Base-by-base conservation (phyloP, 768 basidiomycete species). In the Leccinum barrowsii region DNA sequence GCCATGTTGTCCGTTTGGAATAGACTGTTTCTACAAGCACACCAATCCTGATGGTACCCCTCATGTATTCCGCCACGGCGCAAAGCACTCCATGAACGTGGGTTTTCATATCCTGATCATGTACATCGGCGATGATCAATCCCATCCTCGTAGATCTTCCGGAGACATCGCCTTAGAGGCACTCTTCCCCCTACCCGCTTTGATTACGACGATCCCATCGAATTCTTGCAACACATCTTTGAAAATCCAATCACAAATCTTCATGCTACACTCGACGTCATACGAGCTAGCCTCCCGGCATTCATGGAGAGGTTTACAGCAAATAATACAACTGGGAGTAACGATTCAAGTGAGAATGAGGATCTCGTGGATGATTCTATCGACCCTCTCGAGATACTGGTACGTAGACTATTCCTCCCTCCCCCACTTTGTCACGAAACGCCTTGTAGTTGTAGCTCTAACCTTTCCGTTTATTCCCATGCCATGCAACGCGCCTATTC, bases 1-100 rank as follows among this genome's bases (percentile, higher is more conserved):
- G 50, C 85, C 85, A 1, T 80, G 80, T 54, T 93, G 90, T 71
- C 90, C 89, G 1, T 93, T 89, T 63, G 90, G 90, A 46, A 77
- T 77, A 50, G 90, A 92, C 58, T 93, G 90, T 68, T 90, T 93
- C 69, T 93, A 91, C 67, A 80, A 83, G 63, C 90, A 93, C 66
- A 63, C 74, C 51, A 85, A 86, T 24, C 72, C 75, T 0, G 90
- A 92, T 62, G 90, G 90, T 11, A 82, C 87, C 8, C 76, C 77
- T 0, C 77, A 83, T 61, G 63, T 81, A 2, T 88, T 88, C 64
- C 63, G 68, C 40, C 72, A 82, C 44, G 89, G 88, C 6, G 79
- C 78, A 21, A 80, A 82, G 34, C 71, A 74, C 21, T 80, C 75
- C 56, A 82, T 87, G 81, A 76, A 70, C 59, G 85, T 85, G 61